Evolutionary conservation across 495 filamentous ascomycete genomes (phyloP).

Genomic region (Sporormia fimetaria): DNA sequence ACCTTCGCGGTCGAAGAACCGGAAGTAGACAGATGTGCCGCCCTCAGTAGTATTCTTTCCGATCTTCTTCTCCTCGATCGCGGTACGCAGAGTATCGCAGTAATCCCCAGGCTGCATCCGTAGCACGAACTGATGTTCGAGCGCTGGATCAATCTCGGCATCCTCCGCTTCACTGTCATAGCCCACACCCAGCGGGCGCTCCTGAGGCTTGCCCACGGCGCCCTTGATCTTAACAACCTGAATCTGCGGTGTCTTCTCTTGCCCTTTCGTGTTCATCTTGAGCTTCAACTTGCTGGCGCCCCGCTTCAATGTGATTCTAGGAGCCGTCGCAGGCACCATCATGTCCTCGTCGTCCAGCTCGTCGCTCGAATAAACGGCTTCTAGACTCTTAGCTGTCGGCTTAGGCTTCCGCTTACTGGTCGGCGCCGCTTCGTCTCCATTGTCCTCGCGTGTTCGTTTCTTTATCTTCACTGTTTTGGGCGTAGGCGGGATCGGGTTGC

Average conservation of each 20-base stretch:
- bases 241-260: neutral
- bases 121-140: conserved; percentile 78
- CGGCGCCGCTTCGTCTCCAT: conserved; percentile 31
- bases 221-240: conserved; percentile 25
- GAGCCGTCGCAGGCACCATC: neutral
- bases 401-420: conserved; percentile 22
- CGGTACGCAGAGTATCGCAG: conserved; percentile 64
- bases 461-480: conserved; percentile 36
- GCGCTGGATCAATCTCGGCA: conserved; percentile 69
- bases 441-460: conserved; percentile 38
- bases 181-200: conserved; percentile 61
- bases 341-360: conserved; percentile 11
- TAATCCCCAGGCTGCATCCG: conserved; percentile 79
- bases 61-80: conserved; percentile 59
- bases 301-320: conserved; percentile 1
- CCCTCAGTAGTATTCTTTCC: conserved; percentile 50
- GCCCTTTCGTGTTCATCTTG: conserved; percentile 14
- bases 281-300: conserved; percentile 11
- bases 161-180: conserved; percentile 97
- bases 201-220: conserved; percentile 49
- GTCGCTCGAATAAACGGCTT: neutral
- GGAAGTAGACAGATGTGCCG: conserved; percentile 61
- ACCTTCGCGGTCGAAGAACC: conserved; percentile 63
- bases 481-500: conserved; percentile 22
- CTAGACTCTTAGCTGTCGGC: conserved; percentile 14